These are phyloP conservation scores for Rhodofomes roseus DNA, from an alignment of 1,284 basidiomycete species.

Conservation along the genomic window DNA sequence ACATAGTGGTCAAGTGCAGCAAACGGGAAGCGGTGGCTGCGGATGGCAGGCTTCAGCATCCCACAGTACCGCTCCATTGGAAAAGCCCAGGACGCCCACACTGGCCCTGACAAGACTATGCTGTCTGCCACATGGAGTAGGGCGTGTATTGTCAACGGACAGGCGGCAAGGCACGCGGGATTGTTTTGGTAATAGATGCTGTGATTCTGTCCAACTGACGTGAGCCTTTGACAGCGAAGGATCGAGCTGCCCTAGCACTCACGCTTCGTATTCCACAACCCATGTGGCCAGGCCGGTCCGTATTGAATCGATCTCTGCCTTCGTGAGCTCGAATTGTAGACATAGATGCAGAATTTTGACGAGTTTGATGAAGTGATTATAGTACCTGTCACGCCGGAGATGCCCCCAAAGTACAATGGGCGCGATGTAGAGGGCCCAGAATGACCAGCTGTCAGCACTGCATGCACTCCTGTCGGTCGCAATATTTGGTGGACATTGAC, in stretches of 20 bases:
- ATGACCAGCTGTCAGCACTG: constrained; percentile 31
- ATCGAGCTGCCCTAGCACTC: background rate
- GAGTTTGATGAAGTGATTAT: constrained; percentile 39
- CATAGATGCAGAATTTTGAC: constrained; percentile 36
- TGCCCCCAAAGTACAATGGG: constrained; percentile 34
- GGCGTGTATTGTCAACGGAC: constrained; percentile 38
- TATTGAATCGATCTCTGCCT: constrained; percentile 29
- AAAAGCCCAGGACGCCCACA: constrained; percentile 38
- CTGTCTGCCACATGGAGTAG: constrained; percentile 33
- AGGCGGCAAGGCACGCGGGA: constrained; percentile 27
- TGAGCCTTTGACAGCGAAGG: constrained; percentile 3
- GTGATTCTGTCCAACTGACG: background rate
- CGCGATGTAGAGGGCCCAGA: constrained; percentile 38
- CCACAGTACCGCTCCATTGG: constrained; percentile 37
- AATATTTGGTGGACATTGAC: constrained; percentile 34
- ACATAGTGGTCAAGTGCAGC: constrained; percentile 23
- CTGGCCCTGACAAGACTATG: constrained; percentile 30
- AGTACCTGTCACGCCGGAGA: constrained; percentile 31
- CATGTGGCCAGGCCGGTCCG: constrained; percentile 33
- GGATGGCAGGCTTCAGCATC: constrained; percentile 21
- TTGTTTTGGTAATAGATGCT: constrained; percentile 40
- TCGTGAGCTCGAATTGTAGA: constrained; percentile 37
- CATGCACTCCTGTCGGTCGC: constrained; percentile 22
- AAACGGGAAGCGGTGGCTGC: constrained; percentile 22
- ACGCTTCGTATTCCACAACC: constrained; percentile 43